Base-by-base conservation (phyloP, 176 grass and related monocot species). In the Musa schizocarpa region DNA sequence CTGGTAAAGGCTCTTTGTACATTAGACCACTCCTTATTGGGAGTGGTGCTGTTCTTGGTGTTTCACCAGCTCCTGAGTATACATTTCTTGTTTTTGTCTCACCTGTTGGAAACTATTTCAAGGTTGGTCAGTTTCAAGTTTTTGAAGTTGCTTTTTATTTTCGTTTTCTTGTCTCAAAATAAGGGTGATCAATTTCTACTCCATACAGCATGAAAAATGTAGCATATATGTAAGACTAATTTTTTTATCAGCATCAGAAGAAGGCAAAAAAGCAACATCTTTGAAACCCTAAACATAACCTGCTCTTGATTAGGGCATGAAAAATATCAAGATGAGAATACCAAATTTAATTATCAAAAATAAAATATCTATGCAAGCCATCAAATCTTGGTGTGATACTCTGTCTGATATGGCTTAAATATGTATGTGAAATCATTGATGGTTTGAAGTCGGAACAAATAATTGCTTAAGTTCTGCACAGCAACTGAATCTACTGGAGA, bases 91-190 rank as follows among this genome's bases (percentile, higher is more conserved):
- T 92, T 80, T 96, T 82, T 80, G 85, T 87, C 24, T 87, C 89
- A 66, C 92, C 92, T 88, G 89, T 96, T 82, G 92, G 92, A 27
- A 96, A 89, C 68, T 96, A 92, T 72, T 96, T 96, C 66, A 96
- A 92, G 92, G 93, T 96, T 74, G 25, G 85, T 80, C 26, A n/a
- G 25, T 43, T 66, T 72, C 14, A 12, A 12, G 21, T 75, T 68
- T 0, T 53, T 76, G 73, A 74, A 50, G 22, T 7, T 58, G 72
- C 50, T 74, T 53, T 49, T 17, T 26, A 55, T 78, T 66, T 10
- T 0, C 17, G 13, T 62, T 62, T n/a, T 62, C 2, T 62, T 62
- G 7, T 29, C 16, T 27, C 27, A 17, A 29, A 14, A 68, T 24
- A 65, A 27, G 3, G 13, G 48, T 48, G 25, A 12, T 25, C 25